Conservation (phyloP, 106 monocot species). For the Alisma plantagoaquatica region DNA sequence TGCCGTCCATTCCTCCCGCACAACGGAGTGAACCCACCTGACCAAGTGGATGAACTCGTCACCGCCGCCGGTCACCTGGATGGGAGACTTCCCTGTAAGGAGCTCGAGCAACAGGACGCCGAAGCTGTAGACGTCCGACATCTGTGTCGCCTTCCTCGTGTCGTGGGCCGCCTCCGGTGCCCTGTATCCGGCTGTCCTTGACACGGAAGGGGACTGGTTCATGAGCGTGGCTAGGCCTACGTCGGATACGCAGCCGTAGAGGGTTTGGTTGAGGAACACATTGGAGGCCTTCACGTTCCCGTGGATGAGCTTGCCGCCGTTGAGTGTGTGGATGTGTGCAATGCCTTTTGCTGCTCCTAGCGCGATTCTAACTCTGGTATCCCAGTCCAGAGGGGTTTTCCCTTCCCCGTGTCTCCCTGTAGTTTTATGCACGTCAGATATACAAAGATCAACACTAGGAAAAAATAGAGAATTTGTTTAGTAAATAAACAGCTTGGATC, state of each 20-base stretch:
- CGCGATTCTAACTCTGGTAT: constrained; percentile 17
- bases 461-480: too few species aligned
- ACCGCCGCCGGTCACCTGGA: constrained; percentile 7
- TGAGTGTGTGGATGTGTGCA: constrained; percentile 12
- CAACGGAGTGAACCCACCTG: constrained; percentile 61
- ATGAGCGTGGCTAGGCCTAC: constrained; percentile 14
- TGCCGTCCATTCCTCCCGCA: constrained; percentile 81
- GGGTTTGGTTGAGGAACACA: constrained; percentile 18
- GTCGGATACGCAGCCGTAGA: constrained; percentile 27
- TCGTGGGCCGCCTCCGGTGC: constrained; percentile 27
- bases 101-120: constrained; percentile 62
- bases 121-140: constrained; percentile 43
- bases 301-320: constrained; percentile 21
- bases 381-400: constrained; percentile 25
- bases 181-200: constrained; percentile 23
- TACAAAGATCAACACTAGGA: too few species aligned
- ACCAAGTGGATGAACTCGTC: constrained; percentile 21
- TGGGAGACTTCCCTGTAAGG: constrained; percentile 27
- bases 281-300: constrained; percentile 40
- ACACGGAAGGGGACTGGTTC: constrained; percentile 3
- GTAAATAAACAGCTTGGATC: too few species aligned
- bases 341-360: constrained; percentile 22
- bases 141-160: constrained; percentile 2
- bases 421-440: too few species aligned
- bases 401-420: neutral